phyloP scores from a whole-genome alignment of 2,329 filamentous ascomycete genomes.

The Colletotrichum endophyticum region DNA sequence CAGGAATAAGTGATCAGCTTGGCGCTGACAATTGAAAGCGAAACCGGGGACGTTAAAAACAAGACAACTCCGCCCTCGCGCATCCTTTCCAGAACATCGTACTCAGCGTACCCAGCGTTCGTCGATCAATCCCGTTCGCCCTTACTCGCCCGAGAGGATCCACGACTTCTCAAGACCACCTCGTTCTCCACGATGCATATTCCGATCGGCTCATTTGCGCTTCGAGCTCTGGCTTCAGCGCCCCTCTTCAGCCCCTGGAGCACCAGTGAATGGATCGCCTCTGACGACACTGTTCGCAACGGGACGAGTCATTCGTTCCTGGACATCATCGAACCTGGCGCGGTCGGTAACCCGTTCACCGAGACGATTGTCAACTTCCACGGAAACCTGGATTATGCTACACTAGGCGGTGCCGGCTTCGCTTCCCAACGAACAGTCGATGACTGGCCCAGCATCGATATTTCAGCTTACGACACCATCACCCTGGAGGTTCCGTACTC shows the following conservation, averaged over 20 bases:
- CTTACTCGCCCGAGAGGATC: background rate
- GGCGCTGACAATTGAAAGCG: background rate
- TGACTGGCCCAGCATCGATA: slow-evolving; percentile 62
- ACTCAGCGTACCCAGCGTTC: accelerated
- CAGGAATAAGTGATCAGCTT: background rate
- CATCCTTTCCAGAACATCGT: background rate
- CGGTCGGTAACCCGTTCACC: slow-evolving; percentile 18
- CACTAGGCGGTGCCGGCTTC: slow-evolving; percentile 82
- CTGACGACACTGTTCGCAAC: slow-evolving; percentile 79
- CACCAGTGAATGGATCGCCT: slow-evolving; percentile 66
- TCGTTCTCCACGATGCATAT: slow-evolving; percentile 1
- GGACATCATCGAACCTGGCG: slow-evolving; percentile 30
- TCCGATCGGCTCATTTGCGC: background rate
- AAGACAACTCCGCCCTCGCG: background rate
- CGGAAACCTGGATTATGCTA: slow-evolving; percentile 73
- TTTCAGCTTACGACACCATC: slow-evolving; percentile 67
- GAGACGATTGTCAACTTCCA: slow-evolving; percentile 59
- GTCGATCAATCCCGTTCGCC: background rate
- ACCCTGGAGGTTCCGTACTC: slow-evolving; percentile 54
- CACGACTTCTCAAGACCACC: background rate
- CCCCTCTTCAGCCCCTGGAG: slow-evolving; percentile 58
- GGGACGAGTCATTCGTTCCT: slow-evolving; percentile 66
- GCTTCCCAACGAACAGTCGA: slow-evolving; percentile 76
- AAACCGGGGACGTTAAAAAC: background rate
- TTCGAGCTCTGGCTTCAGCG: background rate